Evolutionary conservation across 2,329 filamentous ascomycete species (phyloP).

Genomic region (Cordyceps cicadae): DNA sequence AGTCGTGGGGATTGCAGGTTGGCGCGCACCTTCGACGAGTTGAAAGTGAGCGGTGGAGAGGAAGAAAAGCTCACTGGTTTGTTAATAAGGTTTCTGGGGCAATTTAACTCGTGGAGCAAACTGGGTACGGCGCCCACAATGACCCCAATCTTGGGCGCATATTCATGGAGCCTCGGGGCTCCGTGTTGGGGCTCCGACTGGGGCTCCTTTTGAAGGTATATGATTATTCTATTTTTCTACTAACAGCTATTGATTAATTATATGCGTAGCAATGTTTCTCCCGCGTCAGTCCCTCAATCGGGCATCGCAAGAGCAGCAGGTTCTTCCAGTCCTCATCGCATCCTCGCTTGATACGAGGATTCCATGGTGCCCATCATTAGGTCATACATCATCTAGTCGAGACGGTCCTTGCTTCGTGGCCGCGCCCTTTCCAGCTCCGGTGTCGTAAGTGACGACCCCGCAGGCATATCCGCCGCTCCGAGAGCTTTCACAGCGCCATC

Average conservation of each 20-base stretch:
- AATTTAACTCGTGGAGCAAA: neutral
- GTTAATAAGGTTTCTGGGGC: neutral
- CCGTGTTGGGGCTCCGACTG: no score
- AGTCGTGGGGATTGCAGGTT: neutral
- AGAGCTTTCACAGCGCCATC: slow-evolving; percentile 67
- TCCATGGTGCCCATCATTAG: neutral
- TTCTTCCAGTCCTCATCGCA: neutral
- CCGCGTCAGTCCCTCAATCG: neutral
- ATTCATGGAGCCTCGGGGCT: neutral
- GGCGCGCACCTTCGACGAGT: no score
- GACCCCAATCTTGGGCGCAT: neutral
- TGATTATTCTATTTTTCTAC: neutral
- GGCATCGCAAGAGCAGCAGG: neutral
- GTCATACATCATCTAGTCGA: slow-evolving; percentile 14
- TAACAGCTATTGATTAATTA: neutral
- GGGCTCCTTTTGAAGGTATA: neutral
- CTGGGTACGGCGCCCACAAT: neutral
- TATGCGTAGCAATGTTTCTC: neutral
- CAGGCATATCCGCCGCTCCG: slow-evolving; percentile 12
- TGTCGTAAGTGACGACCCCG: slow-evolving; percentile 9
- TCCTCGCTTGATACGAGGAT: neutral
- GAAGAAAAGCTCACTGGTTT: neutral
- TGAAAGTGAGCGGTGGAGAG: neutral
- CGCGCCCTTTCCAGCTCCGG: slow-evolving; percentile 18
- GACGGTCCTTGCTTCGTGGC: slow-evolving; percentile 19